Conservation (phyloP, 2,329 filamentous ascomycete genomes). For the Podosphaera leucotricha region DNA sequence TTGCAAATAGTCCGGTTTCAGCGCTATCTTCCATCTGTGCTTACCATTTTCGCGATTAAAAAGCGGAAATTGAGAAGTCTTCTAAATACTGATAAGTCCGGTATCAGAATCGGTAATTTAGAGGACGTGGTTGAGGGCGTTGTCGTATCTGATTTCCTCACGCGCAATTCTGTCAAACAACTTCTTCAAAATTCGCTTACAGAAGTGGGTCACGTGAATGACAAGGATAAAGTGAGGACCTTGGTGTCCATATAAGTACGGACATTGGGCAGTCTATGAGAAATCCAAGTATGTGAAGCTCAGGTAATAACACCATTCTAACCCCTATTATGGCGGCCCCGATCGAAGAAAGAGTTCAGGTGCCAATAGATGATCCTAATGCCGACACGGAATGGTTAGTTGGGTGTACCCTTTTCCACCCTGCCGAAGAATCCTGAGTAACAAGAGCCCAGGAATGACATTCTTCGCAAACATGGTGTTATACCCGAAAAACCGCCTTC, state of each 20-base stretch:
- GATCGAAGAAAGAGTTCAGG: conserved; percentile 39
- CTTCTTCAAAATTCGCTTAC: conserved; percentile 1
- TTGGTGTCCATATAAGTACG: no score
- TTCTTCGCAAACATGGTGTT: conserved; percentile 83
- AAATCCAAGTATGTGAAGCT: not conserved
- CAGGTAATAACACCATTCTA: not conserved
- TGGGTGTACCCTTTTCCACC: not conserved
- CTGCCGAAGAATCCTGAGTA: not conserved
- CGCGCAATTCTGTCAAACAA: no score
- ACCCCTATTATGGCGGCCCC: conserved; percentile 30
- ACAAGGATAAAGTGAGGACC: no score
- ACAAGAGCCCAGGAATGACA: conserved; percentile 60
- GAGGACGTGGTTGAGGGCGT: conserved; percentile 14
- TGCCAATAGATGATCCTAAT: conserved; percentile 85
- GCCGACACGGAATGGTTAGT: conserved; percentile 88
- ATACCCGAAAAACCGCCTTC: conserved; percentile 97
- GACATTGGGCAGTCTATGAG: no score
- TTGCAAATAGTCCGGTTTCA: no score
- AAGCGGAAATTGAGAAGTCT: conserved; percentile 16
- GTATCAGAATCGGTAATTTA: conserved; percentile 12
- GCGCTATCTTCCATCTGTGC: conserved; percentile 11
- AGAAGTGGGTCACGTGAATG: no score
- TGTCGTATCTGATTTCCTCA: no score
- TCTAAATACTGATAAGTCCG: conserved; percentile 16
- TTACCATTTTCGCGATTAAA: conserved; percentile 48